phyloP scores from a whole-genome alignment of 2,329 filamentous ascomycete species.

The Phaeosphaeria sp. region DNA sequence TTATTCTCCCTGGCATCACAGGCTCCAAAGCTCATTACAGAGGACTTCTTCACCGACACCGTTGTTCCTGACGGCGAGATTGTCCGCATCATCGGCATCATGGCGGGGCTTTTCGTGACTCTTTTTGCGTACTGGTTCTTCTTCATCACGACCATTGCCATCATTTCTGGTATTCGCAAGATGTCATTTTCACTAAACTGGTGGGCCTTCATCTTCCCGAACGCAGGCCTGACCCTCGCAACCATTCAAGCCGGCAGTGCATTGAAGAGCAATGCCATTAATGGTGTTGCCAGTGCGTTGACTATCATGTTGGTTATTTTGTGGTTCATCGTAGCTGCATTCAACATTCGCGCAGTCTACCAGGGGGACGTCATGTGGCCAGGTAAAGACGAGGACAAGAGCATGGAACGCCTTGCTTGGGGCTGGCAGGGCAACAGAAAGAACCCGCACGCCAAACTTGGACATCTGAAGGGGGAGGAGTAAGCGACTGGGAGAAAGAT shows the following conservation, averaged over 20 bases:
- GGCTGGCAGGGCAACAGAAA: conserved; percentile 29
- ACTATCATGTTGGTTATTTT: conserved; percentile 61
- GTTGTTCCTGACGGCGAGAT: conserved; percentile 43
- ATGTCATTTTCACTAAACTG: conserved; percentile 48
- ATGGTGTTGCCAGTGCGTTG: conserved; percentile 62
- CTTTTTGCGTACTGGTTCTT: conserved; percentile 60
- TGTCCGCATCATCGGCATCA: conserved; percentile 52
- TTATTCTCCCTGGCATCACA: conserved; percentile 56
- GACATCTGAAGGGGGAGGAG: conserved; percentile 1
- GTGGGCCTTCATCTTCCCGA: conserved; percentile 72
- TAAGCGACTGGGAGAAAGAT: not conserved
- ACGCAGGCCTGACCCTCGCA: conserved; percentile 67
- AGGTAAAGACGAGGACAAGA: conserved; percentile 50
- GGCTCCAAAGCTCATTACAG: conserved; percentile 45
- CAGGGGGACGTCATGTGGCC: conserved; percentile 62
- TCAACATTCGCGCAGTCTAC: conserved; percentile 59
- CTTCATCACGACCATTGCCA: conserved; percentile 49
- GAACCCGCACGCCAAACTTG: conserved; percentile 8
- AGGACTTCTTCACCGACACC: conserved; percentile 42
- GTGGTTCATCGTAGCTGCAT: conserved; percentile 61
- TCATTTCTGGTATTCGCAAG: conserved; percentile 47
- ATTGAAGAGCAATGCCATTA: conserved; percentile 60
- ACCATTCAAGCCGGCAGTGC: conserved; percentile 64
- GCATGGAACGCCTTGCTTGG: conserved; percentile 32
- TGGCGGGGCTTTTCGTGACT: conserved; percentile 55